Conservation (phyloP, 2,329 filamentous ascomycete genomes). For the Hypoxylon sp. region DNA sequence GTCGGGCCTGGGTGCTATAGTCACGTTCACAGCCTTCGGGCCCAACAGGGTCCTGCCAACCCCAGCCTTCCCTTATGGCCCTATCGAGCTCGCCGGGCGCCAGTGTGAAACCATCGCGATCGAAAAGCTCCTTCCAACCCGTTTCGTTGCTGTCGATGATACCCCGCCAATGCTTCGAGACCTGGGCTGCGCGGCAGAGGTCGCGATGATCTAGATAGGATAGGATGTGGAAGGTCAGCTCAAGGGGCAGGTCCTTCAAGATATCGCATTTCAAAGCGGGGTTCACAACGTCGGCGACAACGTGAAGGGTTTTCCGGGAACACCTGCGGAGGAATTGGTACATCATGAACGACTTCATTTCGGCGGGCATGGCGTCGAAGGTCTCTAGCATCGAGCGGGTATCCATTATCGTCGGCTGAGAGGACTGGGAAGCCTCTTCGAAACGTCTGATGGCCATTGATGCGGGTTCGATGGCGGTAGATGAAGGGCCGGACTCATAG, state of each 20-base stretch:
- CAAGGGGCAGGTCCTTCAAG: constrained; percentile 83
- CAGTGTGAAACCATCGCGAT: constrained; percentile 84
- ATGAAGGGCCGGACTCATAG: constrained; percentile 51
- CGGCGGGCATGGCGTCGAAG: constrained; percentile 90
- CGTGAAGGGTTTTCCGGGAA: constrained; percentile 87
- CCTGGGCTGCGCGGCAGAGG: constrained; percentile 90
- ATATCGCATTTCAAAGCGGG: constrained; percentile 97
- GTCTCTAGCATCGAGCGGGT: constrained; percentile 89
- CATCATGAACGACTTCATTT: constrained; percentile 96
- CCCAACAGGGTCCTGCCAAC: constrained; percentile 91
- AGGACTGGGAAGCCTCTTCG: constrained; percentile 50
- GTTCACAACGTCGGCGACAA: constrained; percentile 92
- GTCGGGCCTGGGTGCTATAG: constrained; percentile 71
- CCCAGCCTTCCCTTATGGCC: constrained; percentile 93
- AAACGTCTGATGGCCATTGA: constrained; percentile 48
- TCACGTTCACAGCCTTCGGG: constrained; percentile 84
- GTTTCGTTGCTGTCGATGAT: constrained; percentile 94
- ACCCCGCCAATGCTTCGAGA: constrained; percentile 93
- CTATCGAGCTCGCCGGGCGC: constrained; percentile 86
- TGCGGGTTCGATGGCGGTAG: constrained; percentile 46
- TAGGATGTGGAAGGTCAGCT: constrained; percentile 89
- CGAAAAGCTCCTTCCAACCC: constrained; percentile 94
- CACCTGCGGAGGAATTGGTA: constrained; percentile 94
- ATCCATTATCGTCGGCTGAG: constrained; percentile 72
- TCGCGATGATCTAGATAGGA: constrained; percentile 88